Conservation (phyloP, 495 filamentous ascomycete species). For the Lichenothelia convexa region DNA sequence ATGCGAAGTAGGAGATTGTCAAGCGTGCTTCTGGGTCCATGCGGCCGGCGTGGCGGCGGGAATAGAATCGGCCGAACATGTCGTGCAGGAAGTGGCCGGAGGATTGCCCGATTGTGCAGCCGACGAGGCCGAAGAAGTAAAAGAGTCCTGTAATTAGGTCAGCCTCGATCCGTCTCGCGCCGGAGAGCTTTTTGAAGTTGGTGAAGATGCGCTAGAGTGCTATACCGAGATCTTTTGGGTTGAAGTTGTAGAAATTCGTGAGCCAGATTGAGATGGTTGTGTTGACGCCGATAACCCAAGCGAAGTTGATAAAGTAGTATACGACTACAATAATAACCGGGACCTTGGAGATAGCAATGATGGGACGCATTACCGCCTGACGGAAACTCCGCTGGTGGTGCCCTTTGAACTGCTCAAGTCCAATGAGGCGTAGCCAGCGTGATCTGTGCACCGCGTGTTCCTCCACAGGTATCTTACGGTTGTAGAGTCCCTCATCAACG, state of each 20-base stretch:
- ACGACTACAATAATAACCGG: conserved; percentile 5
- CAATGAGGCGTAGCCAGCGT: conserved; percentile 2
- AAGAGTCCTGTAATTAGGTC: too few relatives aligned
- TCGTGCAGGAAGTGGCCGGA: too few relatives aligned
- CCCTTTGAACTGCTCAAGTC: conserved; percentile 6
- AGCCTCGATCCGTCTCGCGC: too few relatives aligned
- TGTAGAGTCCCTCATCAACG: conserved; percentile 4
- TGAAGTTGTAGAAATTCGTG: conserved; percentile 6
- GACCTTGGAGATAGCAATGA: conserved; percentile 4
- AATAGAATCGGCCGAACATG: too few relatives aligned
- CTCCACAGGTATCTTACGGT: not conserved
- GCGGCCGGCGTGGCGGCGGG: conserved; percentile 8
- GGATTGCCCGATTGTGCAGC: too few relatives aligned
- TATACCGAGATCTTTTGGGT: conserved; percentile 1
- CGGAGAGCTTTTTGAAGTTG: too few relatives aligned
- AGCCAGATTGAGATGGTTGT: conserved; percentile 6
- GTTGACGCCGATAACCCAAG: conserved; percentile 7
- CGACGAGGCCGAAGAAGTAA: too few relatives aligned
- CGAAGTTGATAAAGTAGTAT: conserved; percentile 9
- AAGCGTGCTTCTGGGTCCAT: conserved; percentile 20
- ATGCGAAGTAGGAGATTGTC: conserved; percentile 13
- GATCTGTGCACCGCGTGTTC: conserved; percentile 2
- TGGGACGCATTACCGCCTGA: not conserved
- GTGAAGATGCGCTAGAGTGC: too few relatives aligned
- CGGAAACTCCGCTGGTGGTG: conserved; percentile 3